Base-by-base conservation (phyloP, 208 protist species). In the Tritrichomonas musculus region DNA sequence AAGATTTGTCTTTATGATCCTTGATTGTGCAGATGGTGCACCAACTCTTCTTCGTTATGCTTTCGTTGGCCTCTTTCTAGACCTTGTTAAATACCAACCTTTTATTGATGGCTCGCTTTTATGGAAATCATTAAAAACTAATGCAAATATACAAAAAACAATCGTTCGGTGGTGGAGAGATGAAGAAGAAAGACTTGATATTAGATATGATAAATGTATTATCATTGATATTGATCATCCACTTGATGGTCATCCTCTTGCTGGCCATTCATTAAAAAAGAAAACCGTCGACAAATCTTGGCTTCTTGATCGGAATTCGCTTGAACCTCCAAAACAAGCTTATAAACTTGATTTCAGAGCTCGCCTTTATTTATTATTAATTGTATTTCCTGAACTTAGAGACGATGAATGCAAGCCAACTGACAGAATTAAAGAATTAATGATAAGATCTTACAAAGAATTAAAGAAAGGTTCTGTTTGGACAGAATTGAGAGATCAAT, bases 101-200 rank as follows among this genome's bases (percentile, higher is more conserved):
- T 88, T 88, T 88, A 33, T 88, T n/a, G 47, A 88, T n/a, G 25
- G 17, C 39, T 41, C 77, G 0, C 25, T 88, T 20, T 57, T 88
- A 39, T 88, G 77, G 77, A 44, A 47, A n/a, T 88, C 77, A 57
- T 49, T 88, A n/a, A 88, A 88, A 1, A 88, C 77, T 3, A 88
- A 88, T 57, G 25, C 47, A 1, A 88, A 88, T 49, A 88, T 88
- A 20, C 77, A 88, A 47, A 53, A 27, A 57, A 57, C 77, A 22
- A 88, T 88, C 39, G 27, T 88, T n/a, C 53, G n/a, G 39, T 88
- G 77, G 77, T 88, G 77, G 77, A 53, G 47, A 39, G 41, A 88
- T 39, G 77, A 88, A 88, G 77, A 88, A 88, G 77, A 88, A 57
- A 47, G 77, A 36, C 77, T 88, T 57, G 47, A 47, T 8, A 88